Conservation (phyloP, 2,329 filamentous ascomycete species). For the Monosporascus sp. region DNA sequence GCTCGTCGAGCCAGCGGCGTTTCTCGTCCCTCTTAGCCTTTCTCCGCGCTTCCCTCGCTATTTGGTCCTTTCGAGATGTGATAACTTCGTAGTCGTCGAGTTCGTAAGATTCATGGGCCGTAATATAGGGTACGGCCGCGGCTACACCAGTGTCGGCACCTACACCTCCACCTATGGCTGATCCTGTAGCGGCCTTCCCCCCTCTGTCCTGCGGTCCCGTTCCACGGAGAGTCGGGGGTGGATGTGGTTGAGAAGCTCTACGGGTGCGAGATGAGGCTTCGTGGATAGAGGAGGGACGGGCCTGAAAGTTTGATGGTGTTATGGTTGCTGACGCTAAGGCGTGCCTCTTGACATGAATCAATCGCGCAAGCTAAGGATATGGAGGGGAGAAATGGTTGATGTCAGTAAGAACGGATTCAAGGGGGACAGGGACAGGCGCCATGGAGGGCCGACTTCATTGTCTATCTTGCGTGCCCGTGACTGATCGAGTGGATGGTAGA, state of each 20-base stretch:
- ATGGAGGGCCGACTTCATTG: too few relatives aligned
- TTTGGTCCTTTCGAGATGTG: slow-evolving; percentile 21
- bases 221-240: not conserved
- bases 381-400: not conserved
- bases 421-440: too few relatives aligned
- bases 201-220: slow-evolving; percentile 20
- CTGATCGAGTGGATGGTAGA: not conserved
- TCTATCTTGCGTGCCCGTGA: not conserved
- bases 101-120: slow-evolving; percentile 29
- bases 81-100: slow-evolving; percentile 35
- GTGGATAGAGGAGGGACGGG: slow-evolving; percentile 26
- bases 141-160: not conserved
- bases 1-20: slow-evolving; percentile 63
- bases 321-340: slow-evolving; percentile 16
- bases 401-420: not conserved
- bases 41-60: slow-evolving; percentile 29
- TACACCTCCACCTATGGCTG: slow-evolving; percentile 1
- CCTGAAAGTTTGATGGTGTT: slow-evolving; percentile 13
- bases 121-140: not conserved
- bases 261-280: slow-evolving; percentile 14
- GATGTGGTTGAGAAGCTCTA: slow-evolving; percentile 12
- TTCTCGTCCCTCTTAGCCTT: slow-evolving; percentile 53
- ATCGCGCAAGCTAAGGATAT: not conserved
- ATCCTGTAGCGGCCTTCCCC: slow-evolving; percentile 15
- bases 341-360: not conserved